Percentiles rank a stretch among this genome's conserved stretches.
These are phyloP conservation scores for Papiliotrema terrestris DNA, from an alignment of 1,284 basidiomycete genomes.

Conservation along the genomic window DNA sequence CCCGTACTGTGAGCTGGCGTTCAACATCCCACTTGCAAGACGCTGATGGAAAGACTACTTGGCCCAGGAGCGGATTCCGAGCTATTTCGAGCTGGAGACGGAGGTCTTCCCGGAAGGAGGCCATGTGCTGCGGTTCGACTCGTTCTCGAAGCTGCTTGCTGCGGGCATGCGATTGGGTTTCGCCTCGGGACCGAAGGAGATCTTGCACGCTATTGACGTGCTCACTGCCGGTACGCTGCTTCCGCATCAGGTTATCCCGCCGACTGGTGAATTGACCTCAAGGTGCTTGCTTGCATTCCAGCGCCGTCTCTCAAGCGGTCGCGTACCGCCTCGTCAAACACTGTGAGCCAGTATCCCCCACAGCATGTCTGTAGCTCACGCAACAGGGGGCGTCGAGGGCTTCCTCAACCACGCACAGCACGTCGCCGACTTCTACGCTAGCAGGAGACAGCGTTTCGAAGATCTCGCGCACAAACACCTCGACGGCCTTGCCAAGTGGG, in stretches of 20 bases:
- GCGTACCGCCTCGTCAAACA: slow-evolving; percentile 64
- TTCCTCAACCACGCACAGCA: slow-evolving; percentile 68
- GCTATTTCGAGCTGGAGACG: slow-evolving; percentile 73
- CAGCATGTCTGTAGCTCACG: neutral
- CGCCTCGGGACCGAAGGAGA: slow-evolving; percentile 68
- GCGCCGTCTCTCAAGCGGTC: slow-evolving; percentile 73
- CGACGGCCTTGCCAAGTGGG: slow-evolving; percentile 74
- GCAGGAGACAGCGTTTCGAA: slow-evolving; percentile 76
- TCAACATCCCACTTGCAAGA: neutral
- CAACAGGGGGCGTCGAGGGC: slow-evolving; percentile 61
- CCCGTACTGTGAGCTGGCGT: slow-evolving; percentile 57
- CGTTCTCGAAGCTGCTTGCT: slow-evolving; percentile 81
- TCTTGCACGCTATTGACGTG: slow-evolving; percentile 71
- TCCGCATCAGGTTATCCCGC: no score
- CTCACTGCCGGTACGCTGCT: slow-evolving; percentile 42
- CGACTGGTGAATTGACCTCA: slow-evolving; percentile 56
- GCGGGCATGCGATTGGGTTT: slow-evolving; percentile 67
- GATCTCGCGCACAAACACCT: slow-evolving; percentile 68
- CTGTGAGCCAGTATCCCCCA: slow-evolving; percentile 53
- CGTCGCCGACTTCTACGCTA: slow-evolving; percentile 75
- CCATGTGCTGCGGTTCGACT: slow-evolving; percentile 78
- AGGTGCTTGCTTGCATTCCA: slow-evolving; percentile 74
- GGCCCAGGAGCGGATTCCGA: slow-evolving; percentile 57
- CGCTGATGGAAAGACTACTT: slow-evolving; percentile 49
- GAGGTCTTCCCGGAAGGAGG: slow-evolving; percentile 55